Conservation (phyloP, 2,329 filamentous ascomycete genomes). For the Nannizziopsis barbatae region DNA sequence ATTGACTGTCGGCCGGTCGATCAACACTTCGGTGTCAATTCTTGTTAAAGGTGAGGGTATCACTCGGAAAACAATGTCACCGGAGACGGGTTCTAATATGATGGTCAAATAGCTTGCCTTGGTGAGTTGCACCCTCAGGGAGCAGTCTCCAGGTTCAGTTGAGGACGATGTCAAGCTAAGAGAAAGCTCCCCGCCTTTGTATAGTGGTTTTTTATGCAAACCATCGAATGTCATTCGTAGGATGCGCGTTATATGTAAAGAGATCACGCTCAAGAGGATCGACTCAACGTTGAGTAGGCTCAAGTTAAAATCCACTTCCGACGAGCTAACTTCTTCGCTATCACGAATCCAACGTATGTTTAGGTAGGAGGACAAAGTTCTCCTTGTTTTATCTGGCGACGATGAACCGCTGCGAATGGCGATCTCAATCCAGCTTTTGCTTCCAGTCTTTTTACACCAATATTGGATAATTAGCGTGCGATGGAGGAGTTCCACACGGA, state of each 20-base stretch:
- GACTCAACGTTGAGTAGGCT: slow-evolving; percentile 59
- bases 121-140: slow-evolving; percentile 58
- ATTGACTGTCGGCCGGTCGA: slow-evolving; percentile 34
- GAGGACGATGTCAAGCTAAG: slow-evolving; percentile 49
- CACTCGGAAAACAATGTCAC: slow-evolving; percentile 61
- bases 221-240: slow-evolving; percentile 55
- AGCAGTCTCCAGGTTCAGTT: slow-evolving; percentile 55
- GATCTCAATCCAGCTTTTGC: slow-evolving; percentile 85
- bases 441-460: slow-evolving; percentile 60
- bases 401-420: slow-evolving; percentile 55
- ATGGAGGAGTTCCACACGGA: slow-evolving; percentile 69
- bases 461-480: slow-evolving; percentile 81
- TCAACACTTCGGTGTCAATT: slow-evolving; percentile 56
- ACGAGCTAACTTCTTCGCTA: slow-evolving; percentile 59
- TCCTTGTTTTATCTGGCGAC: slow-evolving; percentile 20
- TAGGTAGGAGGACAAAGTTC: slow-evolving; percentile 26
- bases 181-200: slow-evolving; percentile 47
- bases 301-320: slow-evolving; percentile 56
- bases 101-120: slow-evolving; percentile 50
- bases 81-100: slow-evolving; percentile 65
- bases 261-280: slow-evolving; percentile 63
- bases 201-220: slow-evolving; percentile 51
- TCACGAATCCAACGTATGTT: slow-evolving; percentile 70
- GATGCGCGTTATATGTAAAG: slow-evolving; percentile 61
- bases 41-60: slow-evolving; percentile 46